Evolutionary conservation across 192 early-diverging fungal genomes (phyloP).

Genomic region (Coemansia sp.): DNA sequence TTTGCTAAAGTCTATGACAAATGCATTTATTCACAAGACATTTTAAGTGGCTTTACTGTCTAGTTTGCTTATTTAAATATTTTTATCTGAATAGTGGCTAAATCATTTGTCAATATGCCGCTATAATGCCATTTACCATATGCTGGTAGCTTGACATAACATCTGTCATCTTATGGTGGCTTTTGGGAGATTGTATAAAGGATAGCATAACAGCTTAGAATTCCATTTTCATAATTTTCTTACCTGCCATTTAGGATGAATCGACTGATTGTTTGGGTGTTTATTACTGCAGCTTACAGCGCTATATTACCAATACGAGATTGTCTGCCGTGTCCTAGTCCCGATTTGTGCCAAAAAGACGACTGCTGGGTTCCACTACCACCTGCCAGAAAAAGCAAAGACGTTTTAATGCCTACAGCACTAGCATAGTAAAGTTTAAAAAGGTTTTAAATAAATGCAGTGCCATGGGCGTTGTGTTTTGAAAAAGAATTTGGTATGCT

Average conservation of each 20-base stretch:
- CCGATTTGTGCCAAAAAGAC: constrained; percentile 32
- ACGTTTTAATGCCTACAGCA: not conserved
- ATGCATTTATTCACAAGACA: too few relatives aligned
- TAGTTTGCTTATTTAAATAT: too few relatives aligned
- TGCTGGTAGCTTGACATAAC: too few relatives aligned
- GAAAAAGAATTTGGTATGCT: not conserved
- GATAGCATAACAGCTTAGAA: too few relatives aligned
- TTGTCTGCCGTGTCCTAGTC: constrained; percentile 41
- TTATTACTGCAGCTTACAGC: constrained; percentile 1
- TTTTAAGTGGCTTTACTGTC: too few relatives aligned
- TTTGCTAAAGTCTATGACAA: too few relatives aligned
- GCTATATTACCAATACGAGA: constrained; percentile 19
- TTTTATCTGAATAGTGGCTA: constrained; percentile 10
- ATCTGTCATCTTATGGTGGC: too few relatives aligned
- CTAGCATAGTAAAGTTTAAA: not conserved
- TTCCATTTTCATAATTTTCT: too few relatives aligned
- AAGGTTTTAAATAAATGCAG: not conserved
- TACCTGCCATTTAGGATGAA: too few relatives aligned
- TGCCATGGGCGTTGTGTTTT: not conserved
- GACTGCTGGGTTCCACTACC: constrained; percentile 49
- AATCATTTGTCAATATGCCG: constrained; percentile 18
- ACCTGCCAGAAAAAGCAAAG: constrained; percentile 19
- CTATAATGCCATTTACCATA: not conserved
- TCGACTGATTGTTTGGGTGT: too few relatives aligned
- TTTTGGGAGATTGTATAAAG: too few relatives aligned